Conservation (phyloP, 1,284 basidiomycete species). For the Rhizoctonia solani region DNA sequence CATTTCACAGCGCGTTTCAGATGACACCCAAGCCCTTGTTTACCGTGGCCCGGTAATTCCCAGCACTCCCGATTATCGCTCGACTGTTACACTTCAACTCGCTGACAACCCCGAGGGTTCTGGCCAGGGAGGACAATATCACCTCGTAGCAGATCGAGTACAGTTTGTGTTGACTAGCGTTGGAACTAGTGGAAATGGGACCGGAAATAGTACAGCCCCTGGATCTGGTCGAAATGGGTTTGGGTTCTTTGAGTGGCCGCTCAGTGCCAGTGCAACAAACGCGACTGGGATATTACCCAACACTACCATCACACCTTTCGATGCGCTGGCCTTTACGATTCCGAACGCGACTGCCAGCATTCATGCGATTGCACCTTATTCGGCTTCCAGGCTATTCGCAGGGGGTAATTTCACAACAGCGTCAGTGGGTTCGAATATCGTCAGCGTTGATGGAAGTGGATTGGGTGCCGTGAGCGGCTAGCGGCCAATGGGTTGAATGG, state of each 20-base stretch:
- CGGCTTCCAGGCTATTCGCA: slow-evolving; percentile 71
- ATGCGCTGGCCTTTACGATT: slow-evolving; percentile 55
- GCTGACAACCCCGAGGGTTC: slow-evolving; percentile 61
- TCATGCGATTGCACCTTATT: slow-evolving; percentile 62
- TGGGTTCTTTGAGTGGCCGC: slow-evolving; percentile 81
- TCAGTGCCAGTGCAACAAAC: slow-evolving; percentile 53
- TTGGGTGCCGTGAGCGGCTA: slow-evolving; percentile 51
- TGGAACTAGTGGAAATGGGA: slow-evolving; percentile 44
- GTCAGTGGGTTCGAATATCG: slow-evolving; percentile 70
- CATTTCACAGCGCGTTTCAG: slow-evolving; percentile 73
- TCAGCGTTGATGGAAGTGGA: slow-evolving; percentile 60
- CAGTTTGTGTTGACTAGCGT: slow-evolving; percentile 71
- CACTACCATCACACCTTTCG: slow-evolving; percentile 70
- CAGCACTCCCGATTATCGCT: slow-evolving; percentile 69
- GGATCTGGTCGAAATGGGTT: slow-evolving; percentile 55
- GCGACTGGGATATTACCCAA: slow-evolving; percentile 67
- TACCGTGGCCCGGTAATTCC: slow-evolving; percentile 85
- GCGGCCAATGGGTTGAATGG: slow-evolving; percentile 73
- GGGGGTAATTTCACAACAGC: slow-evolving; percentile 72
- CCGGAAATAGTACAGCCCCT: slow-evolving; percentile 41
- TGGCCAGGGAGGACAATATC: slow-evolving; percentile 68
- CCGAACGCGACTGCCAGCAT: slow-evolving; percentile 52
- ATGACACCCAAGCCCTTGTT: slow-evolving; percentile 65
- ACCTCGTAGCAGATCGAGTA: slow-evolving; percentile 80
- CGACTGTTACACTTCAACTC: slow-evolving; percentile 73